phyloP scores from a whole-genome alignment of 1,284 basidiomycete species.

The Ceratobasidium sp. region DNA sequence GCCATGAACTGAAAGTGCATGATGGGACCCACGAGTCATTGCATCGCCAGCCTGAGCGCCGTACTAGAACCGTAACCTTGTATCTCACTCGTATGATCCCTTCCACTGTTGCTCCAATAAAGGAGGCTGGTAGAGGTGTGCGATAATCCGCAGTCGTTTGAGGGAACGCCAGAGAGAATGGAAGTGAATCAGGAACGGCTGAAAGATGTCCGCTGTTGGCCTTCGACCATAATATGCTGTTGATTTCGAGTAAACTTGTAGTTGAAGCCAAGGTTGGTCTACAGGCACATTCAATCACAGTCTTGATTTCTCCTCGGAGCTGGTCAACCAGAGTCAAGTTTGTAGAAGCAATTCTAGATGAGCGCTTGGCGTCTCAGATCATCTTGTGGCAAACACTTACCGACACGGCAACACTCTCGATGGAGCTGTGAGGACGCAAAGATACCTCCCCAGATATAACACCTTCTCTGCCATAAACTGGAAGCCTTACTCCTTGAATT shows the following conservation, averaged over 20 bases:
- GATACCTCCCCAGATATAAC: conserved; percentile 12
- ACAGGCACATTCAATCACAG: conserved; percentile 17
- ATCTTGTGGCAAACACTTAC: conserved; percentile 4
- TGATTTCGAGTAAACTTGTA: not conserved
- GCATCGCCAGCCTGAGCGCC: conserved; percentile 15
- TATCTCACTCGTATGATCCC: conserved; percentile 10
- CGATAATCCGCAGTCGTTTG: not conserved
- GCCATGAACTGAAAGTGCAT: not conserved
- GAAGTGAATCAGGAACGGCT: not conserved
- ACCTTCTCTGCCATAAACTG: conserved; percentile 13
- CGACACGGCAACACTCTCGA: conserved; percentile 22
- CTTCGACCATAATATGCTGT: not conserved
- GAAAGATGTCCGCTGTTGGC: not conserved
- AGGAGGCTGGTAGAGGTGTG: conserved; percentile 12
- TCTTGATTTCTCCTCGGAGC: conserved; percentile 24
- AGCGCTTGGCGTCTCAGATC: too few relatives aligned
- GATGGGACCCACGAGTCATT: conserved; percentile 7
- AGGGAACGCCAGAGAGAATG: conserved; percentile 25
- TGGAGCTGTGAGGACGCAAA: not conserved
- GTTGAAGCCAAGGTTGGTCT: conserved; percentile 21
- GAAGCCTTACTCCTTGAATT: conserved; percentile 12
- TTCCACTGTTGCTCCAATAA: conserved; percentile 1
- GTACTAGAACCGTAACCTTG: conserved; percentile 6
- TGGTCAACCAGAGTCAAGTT: not conserved
- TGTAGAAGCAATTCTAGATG: not conserved